Evolutionary conservation across 371 early-diverging fungal genomes (phyloP).

Genomic region (Mucor indicus): DNA sequence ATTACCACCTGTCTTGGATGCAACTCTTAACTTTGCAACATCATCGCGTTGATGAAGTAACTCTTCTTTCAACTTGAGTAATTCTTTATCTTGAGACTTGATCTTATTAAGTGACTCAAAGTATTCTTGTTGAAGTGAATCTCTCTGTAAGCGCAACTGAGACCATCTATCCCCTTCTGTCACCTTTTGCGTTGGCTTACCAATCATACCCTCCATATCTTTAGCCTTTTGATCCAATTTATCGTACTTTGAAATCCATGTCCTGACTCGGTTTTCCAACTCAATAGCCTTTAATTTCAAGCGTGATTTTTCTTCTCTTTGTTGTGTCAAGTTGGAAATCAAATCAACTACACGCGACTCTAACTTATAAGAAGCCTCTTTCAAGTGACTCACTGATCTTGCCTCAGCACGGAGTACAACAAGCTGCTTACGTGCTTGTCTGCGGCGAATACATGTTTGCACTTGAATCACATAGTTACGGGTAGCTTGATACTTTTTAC

Average conservation of each 20-base stretch:
- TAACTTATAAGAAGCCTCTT: slow-evolving; percentile 90
- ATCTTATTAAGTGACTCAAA: slow-evolving; percentile 50
- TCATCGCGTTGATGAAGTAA: slow-evolving; percentile 67
- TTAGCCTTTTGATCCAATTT: slow-evolving; percentile 50
- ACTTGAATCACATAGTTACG: slow-evolving; percentile 64
- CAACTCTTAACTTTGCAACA: slow-evolving; percentile 61
- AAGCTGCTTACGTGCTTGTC: slow-evolving; percentile 66
- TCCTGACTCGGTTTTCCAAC: slow-evolving; percentile 63
- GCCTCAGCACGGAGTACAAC: slow-evolving; percentile 78
- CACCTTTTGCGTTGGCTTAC: slow-evolving; percentile 42
- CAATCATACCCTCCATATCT: slow-evolving; percentile 43
- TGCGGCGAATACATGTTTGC: slow-evolving; percentile 83
- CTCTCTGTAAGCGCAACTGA: slow-evolving; percentile 49
- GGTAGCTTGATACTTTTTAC: slow-evolving; percentile 54
- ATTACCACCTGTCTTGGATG: slow-evolving; percentile 13
- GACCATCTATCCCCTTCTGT: slow-evolving; percentile 45
- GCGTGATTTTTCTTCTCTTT: slow-evolving; percentile 69
- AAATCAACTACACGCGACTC: slow-evolving; percentile 93
- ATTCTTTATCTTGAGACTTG: slow-evolving; percentile 59
- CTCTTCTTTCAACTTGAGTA: slow-evolving; percentile 58
- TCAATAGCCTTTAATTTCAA: slow-evolving; percentile 54
- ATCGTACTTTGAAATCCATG: slow-evolving; percentile 74
- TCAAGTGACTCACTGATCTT: slow-evolving; percentile 86
- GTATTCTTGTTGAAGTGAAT: slow-evolving; percentile 42
- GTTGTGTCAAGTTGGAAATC: slow-evolving; percentile 72